Evolutionary conservation across 441 rosid genomes (phyloP).

Genomic region (Erodium trifolium): DNA sequence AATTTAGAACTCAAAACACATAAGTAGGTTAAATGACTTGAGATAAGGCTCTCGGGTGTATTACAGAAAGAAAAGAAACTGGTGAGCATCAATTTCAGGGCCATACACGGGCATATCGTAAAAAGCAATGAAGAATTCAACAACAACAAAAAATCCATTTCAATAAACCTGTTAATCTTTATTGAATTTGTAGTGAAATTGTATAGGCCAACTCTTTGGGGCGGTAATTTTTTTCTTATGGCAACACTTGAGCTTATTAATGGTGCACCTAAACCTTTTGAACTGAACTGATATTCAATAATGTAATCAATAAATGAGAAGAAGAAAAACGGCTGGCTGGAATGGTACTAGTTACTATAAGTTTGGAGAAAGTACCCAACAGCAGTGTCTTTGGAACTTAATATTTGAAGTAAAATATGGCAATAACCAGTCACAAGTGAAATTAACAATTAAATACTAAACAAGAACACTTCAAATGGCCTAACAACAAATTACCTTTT

Average conservation of each 20-base stretch:
- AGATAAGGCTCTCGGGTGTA: not conserved
- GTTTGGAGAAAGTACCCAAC: not conserved
- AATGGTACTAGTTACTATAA: not conserved
- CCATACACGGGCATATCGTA: not conserved
- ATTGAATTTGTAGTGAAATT: not conserved
- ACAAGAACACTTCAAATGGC: constrained; percentile 5
- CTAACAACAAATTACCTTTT: constrained; percentile 50
- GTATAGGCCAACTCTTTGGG: not conserved
- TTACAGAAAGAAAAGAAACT: not conserved
- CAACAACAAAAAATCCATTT: not conserved
- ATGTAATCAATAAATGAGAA: not conserved
- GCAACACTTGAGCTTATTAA: not conserved
- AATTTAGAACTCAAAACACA: not conserved
- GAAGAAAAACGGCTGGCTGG: not conserved
- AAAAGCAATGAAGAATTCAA: not conserved
- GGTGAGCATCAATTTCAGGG: not conserved
- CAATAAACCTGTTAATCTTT: not conserved
- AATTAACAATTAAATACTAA: not conserved
- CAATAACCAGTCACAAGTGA: not conserved
- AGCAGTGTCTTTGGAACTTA: not conserved
- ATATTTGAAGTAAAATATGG: not conserved
- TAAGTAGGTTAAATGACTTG: not conserved
- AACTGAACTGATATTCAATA: not conserved
- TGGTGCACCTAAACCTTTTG: constrained; percentile 1
- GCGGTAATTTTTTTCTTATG: not conserved